Percentiles rank a stretch among this genome's conserved stretches.
Evolutionary conservation across 2,329 filamentous ascomycete genomes (phyloP).

Genomic region (Colletotrichum destructivum): DNA sequence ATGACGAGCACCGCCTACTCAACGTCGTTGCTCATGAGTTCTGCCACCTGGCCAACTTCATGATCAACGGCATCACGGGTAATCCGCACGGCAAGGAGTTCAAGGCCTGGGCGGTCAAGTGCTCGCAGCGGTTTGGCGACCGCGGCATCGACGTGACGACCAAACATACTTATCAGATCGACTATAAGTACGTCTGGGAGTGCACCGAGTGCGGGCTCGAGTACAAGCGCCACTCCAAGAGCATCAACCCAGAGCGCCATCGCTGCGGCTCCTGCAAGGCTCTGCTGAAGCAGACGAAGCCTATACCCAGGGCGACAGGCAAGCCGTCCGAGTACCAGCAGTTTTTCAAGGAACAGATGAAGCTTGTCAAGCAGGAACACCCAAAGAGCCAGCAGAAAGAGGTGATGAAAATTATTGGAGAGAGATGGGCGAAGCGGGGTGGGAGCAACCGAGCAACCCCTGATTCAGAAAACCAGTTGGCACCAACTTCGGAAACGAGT

Average conservation of each 20-base stretch:
- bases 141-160: constrained; percentile 86
- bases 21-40: constrained; percentile 98
- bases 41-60: constrained; percentile 94
- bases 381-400: constrained; percentile 74
- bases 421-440: constrained; percentile 70
- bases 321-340: constrained; percentile 62
- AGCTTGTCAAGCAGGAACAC: constrained; percentile 69
- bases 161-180: constrained; percentile 90
- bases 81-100: constrained; percentile 90
- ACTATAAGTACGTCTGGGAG: constrained; percentile 92
- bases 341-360: constrained; percentile 79
- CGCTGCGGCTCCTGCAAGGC: constrained; percentile 85
- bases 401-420: constrained; percentile 78
- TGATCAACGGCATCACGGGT: constrained; percentile 81
- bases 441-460: constrained; percentile 50
- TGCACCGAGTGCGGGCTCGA: constrained; percentile 79
- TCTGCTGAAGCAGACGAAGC: constrained; percentile 82
- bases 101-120: constrained; percentile 78
- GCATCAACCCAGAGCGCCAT: constrained; percentile 80
- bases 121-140: constrained; percentile 69
- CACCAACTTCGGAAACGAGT: constrained; percentile 9
- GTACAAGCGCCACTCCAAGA: constrained; percentile 89
- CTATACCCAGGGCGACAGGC: constrained; percentile 70
- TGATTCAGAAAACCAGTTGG: constrained; percentile 5
- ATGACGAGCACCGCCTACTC: constrained; percentile 81